Base-by-base conservation (phyloP, 352 stramenopile genomes). In the Phytophthora brassicae region DNA sequence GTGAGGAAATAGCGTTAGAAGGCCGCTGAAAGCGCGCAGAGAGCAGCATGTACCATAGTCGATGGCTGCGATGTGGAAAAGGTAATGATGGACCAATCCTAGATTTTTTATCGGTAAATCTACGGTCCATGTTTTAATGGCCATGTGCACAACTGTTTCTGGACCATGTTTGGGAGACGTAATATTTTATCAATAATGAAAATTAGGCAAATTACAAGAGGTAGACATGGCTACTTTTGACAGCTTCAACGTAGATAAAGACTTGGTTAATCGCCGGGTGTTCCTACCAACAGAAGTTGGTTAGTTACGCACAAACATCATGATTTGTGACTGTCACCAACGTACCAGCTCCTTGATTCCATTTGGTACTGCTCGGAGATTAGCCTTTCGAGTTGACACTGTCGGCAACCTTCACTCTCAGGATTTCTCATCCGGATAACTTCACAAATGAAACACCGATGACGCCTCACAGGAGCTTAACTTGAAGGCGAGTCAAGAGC, bases 391-490 rank as follows among this genome's bases (percentile, higher is more conserved):
- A 45, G 3, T 33, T 64, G 63, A n/a, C 58, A 75, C 9, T 48
- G 57, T 35, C 61, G 51, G 12, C 67, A 75, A n/a, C 47, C 45
- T 33, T 20, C 52, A 20, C 38, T 61, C 8, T 54, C 45, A 33
- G 57, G 56, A 16, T 68, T 71, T 14, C 63, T 58, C 42, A 75
- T 42, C 6, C 52, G 58, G 23, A 75, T 69, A 41, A 75, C 53
- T 9, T 66, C 63, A 29, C 67, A 70, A 46, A 75, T 57, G 33
- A 36, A 54, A 35, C 56, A 70, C 19, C 23, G 42, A 12, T 12
- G 33, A 39, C 8, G 13, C 33, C 2, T 39, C 16, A n/a, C 4
- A n/a, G 33, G 6, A 39, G 33, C 2, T 39, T 39, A 12, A 4
- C 33, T n/a, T 39, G 33, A 39, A 14, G 33, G 13, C 3, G 16